Percentiles rank a stretch among this genome's conserved stretches.
Evolutionary conservation across 1,139 yeast genomes (phyloP).

Genomic region (Debaryomyces udenii): DNA sequence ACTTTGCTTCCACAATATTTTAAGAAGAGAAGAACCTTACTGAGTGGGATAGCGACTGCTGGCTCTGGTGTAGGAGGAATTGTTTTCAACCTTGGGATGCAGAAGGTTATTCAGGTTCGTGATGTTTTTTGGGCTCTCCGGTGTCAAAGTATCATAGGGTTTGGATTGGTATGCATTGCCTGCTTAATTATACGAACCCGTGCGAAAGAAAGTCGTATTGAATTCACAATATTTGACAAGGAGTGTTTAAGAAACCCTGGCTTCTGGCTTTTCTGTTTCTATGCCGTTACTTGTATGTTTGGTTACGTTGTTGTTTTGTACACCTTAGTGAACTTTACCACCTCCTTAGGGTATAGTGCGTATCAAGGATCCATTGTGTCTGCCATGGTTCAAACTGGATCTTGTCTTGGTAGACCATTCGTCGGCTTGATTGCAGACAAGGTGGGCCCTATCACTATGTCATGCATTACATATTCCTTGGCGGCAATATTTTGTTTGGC

Average conservation of each 20-base stretch:
- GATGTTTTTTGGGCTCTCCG: conserved; percentile 40
- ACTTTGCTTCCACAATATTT: conserved; percentile 57
- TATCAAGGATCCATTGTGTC: conserved; percentile 46
- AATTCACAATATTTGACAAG: conserved; percentile 38
- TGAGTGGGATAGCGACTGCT: conserved; percentile 58
- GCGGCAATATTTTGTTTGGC: conserved; percentile 33
- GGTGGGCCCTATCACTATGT: conserved; percentile 43
- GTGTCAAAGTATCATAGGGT: conserved; percentile 39
- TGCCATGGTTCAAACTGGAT: conserved; percentile 50
- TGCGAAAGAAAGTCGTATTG: conserved; percentile 29
- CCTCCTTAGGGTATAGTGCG: conserved; percentile 45
- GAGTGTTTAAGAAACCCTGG: conserved; percentile 32
- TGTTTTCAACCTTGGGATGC: conserved; percentile 43
- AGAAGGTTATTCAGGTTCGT: conserved; percentile 29
- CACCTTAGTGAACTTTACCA: conserved; percentile 48
- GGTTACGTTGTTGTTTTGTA: conserved; percentile 51
- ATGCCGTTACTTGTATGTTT: conserved; percentile 42
- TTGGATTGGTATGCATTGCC: conserved; percentile 36
- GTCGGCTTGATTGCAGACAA: conserved; percentile 43
- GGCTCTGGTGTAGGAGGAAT: conserved; percentile 71
- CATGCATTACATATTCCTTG: conserved; percentile 26
- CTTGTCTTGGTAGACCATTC: conserved; percentile 42
- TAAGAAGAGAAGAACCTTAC: conserved; percentile 55
- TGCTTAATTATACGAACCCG: conserved; percentile 28
- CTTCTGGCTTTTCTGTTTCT: conserved; percentile 32